Conservation (phyloP, 305 asterid species). For the Nicotiana rustica region DNA sequence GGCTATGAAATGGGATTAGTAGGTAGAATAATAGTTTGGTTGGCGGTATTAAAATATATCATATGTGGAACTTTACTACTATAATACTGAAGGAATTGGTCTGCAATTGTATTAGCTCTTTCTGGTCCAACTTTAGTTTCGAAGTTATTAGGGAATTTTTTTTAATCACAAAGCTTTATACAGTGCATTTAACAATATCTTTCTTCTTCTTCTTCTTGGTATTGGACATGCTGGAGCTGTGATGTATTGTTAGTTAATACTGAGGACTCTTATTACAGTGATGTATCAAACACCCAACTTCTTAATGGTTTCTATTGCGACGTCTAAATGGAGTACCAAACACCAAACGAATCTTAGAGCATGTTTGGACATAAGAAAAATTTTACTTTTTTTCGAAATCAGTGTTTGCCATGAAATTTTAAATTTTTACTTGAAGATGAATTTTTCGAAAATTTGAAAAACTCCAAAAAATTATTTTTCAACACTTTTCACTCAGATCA, state of each 20-base stretch:
- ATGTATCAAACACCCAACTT: not conserved
- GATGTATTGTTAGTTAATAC: too few species aligned
- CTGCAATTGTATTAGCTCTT: not conserved
- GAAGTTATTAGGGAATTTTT: not conserved
- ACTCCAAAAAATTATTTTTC: too few species aligned
- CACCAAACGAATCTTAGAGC: not conserved
- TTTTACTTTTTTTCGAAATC: too few species aligned
- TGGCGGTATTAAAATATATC: not conserved
- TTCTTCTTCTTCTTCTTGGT: too few species aligned
- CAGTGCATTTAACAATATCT: not conserved
- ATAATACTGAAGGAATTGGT: not conserved
- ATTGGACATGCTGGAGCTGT: too few species aligned
- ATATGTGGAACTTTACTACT: too few species aligned
- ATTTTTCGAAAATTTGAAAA: too few species aligned
- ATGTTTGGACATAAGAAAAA: too few species aligned
- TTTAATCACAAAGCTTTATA: not conserved
- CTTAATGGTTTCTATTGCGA: not conserved
- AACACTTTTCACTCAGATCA: too few species aligned
- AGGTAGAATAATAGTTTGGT: not conserved
- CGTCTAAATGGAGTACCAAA: not conserved
- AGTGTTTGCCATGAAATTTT: too few species aligned
- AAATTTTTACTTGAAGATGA: too few species aligned
- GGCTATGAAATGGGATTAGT: not conserved
- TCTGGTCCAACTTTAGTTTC: too few species aligned
- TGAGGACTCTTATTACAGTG: not conserved